phyloP scores from a whole-genome alignment of 495 filamentous ascomycete genomes.

The Xylaria grammica region DNA sequence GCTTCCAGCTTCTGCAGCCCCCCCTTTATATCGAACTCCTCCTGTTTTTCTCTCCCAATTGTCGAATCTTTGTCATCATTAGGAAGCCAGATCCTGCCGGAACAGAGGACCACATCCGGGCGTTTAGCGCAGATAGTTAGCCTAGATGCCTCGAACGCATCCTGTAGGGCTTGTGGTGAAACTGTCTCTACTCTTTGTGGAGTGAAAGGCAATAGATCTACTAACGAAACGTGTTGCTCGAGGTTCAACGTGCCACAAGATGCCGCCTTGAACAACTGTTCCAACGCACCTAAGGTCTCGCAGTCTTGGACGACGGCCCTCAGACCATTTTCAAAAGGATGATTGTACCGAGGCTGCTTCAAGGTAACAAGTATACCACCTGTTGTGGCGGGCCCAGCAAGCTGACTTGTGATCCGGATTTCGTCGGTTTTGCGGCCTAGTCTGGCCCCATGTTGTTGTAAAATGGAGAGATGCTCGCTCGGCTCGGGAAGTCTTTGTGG shows the following conservation, averaged over 20 bases:
- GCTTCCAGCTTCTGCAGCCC: not conserved
- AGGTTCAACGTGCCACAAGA: constrained; percentile 4
- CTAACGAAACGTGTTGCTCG: not conserved
- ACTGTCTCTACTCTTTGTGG: not conserved
- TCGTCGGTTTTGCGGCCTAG: not conserved
- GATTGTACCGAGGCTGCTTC: not conserved
- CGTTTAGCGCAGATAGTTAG: constrained; percentile 5
- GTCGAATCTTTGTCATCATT: not conserved
- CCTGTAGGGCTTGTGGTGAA: not conserved
- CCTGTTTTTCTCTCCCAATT: not conserved
- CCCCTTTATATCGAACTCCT: not conserved
- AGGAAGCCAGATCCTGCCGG: constrained; percentile 5
- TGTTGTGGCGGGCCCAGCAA: constrained; percentile 9
- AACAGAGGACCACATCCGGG: constrained; percentile 6
- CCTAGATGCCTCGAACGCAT: not conserved
- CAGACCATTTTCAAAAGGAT: constrained; percentile 10
- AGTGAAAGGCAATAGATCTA: constrained; percentile 10
- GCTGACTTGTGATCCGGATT: not conserved
- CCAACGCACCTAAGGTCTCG: not conserved
- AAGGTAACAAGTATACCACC: constrained; percentile 5
- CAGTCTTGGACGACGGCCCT: constrained; percentile 4
- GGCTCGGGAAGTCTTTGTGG: not conserved
- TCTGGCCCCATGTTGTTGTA: not conserved
- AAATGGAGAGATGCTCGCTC: constrained; percentile 1
- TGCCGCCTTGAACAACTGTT: not conserved